phyloP scores from a whole-genome alignment of 352 stramenopile species.

The Phytophthora sansomeana region DNA sequence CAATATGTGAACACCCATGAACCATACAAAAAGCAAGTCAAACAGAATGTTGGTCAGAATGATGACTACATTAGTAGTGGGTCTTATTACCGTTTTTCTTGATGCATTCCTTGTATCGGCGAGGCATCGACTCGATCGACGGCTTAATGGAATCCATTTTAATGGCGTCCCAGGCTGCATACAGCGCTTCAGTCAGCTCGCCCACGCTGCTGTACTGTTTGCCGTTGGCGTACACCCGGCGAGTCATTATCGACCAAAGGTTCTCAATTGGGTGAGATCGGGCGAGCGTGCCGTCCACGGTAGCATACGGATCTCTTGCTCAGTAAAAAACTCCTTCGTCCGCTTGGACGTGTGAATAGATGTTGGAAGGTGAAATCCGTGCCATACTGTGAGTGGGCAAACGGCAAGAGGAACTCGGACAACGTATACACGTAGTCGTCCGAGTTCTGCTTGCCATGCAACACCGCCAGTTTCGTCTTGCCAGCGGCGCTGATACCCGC shows the following conservation, averaged over 20 bases:
- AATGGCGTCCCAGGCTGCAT: slow-evolving; percentile 4
- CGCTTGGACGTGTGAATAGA: not conserved
- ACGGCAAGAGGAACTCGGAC: not conserved
- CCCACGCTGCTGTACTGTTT: slow-evolving; percentile 7
- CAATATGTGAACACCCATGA: too few relatives aligned
- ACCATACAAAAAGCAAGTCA: too few relatives aligned
- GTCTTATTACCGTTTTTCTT: slow-evolving; percentile 21
- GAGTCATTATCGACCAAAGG: slow-evolving; percentile 27
- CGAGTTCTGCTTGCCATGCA: not conserved
- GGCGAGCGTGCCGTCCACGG: slow-evolving; percentile 28
- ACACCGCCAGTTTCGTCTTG: not conserved
- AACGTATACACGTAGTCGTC: not conserved
- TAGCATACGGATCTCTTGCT: not conserved
- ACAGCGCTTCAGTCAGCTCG: not conserved
- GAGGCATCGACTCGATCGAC: slow-evolving; percentile 9
- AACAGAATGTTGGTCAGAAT: slow-evolving; percentile 4
- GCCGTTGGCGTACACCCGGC: slow-evolving; percentile 20
- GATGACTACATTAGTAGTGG: slow-evolving; percentile 18
- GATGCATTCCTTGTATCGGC: slow-evolving; percentile 11
- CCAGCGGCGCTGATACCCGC: not conserved
- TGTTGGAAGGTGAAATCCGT: not conserved
- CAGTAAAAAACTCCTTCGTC: not conserved
- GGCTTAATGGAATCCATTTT: not conserved
- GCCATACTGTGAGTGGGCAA: not conserved
- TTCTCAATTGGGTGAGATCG: slow-evolving; percentile 38